Evolutionary conservation across 1,284 basidiomycete species (phyloP).

Genomic region (Psilocybe mexicana): DNA sequence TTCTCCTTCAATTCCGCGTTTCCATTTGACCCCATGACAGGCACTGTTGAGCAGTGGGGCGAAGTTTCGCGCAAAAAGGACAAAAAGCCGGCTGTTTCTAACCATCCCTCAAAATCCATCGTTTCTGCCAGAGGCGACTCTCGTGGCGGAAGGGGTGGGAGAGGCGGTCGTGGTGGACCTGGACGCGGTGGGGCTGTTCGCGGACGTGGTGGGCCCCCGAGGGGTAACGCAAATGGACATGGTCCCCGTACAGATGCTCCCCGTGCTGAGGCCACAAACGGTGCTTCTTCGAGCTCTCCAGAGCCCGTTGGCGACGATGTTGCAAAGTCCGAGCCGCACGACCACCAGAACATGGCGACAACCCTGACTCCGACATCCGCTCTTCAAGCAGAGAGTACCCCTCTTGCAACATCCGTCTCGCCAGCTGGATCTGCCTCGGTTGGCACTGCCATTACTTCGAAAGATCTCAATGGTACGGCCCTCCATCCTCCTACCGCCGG

Average conservation of each 20-base stretch:
- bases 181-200: conserved; percentile 57
- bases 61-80: conserved; percentile 88
- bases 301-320: conserved; percentile 27
- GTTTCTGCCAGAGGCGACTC: conserved; percentile 53
- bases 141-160: conserved; percentile 66
- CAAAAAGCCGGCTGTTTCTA: conserved; percentile 54
- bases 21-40: conserved; percentile 39
- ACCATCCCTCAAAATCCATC: conserved; percentile 50
- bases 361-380: conserved; percentile 26
- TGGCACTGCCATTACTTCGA: conserved; percentile 30
- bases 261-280: conserved; percentile 25
- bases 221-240: conserved; percentile 53
- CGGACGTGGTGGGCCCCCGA: conserved; percentile 55
- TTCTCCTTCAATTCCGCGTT: conserved; percentile 7
- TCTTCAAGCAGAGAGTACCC: conserved; percentile 27
- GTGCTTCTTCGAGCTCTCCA: conserved; percentile 11
- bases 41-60: conserved; percentile 82
- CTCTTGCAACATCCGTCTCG: conserved; percentile 24
- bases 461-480: conserved; percentile 26
- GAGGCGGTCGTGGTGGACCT: conserved; percentile 62
- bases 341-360: conserved; percentile 31
- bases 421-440: conserved; percentile 35
- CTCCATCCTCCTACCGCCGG: conserved; percentile 21
- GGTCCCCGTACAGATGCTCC: conserved; percentile 32
- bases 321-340: conserved; percentile 26